Conservation (phyloP, 2,329 filamentous ascomycete species). For the Tolypocladium inflatum region DNA sequence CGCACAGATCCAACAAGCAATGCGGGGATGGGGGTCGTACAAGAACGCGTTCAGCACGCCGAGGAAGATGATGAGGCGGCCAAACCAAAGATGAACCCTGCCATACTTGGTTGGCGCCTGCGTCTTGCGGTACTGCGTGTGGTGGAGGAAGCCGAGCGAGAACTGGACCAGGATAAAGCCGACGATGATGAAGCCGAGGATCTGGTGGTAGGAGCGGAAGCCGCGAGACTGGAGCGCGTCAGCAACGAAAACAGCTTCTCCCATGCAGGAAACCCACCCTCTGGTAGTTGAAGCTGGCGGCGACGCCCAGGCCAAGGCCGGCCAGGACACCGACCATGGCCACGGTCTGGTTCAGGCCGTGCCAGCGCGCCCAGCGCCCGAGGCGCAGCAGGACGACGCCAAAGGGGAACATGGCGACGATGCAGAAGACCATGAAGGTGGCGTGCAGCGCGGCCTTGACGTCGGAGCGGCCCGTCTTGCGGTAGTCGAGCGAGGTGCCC, state of each 20-base stretch:
- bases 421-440: slow-evolving; percentile 44
- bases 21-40: slow-evolving; percentile 23
- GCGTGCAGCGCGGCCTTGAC: slow-evolving; percentile 33
- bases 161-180: slow-evolving; percentile 43
- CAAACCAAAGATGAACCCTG: slow-evolving; percentile 47
- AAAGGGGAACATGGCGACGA: slow-evolving; percentile 45
- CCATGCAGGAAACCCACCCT: slow-evolving; percentile 32
- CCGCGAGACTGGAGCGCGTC: slow-evolving; percentile 32
- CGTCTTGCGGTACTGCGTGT: slow-evolving; percentile 41
- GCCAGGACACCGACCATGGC: slow-evolving; percentile 38
- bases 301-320: slow-evolving; percentile 43
- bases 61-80: slow-evolving; percentile 40
- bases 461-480: slow-evolving; percentile 22
- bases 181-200: slow-evolving; percentile 47
- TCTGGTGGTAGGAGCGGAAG: slow-evolving; percentile 45
- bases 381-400: slow-evolving; percentile 45
- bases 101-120: slow-evolving; percentile 38
- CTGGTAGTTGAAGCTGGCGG: slow-evolving; percentile 42
- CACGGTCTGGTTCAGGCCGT: slow-evolving; percentile 42
- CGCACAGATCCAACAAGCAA: background rate
- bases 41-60: slow-evolving; percentile 49
- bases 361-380: slow-evolving; percentile 41
- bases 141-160: slow-evolving; percentile 44
- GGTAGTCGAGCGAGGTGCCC: slow-evolving; percentile 23
- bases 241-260: background rate